A percentile compares a stretch with the other conserved stretches of the same genome.
Evolutionary conservation across 192 early-diverging fungal genomes (phyloP).

Genomic region (Podila clonocystis): DNA sequence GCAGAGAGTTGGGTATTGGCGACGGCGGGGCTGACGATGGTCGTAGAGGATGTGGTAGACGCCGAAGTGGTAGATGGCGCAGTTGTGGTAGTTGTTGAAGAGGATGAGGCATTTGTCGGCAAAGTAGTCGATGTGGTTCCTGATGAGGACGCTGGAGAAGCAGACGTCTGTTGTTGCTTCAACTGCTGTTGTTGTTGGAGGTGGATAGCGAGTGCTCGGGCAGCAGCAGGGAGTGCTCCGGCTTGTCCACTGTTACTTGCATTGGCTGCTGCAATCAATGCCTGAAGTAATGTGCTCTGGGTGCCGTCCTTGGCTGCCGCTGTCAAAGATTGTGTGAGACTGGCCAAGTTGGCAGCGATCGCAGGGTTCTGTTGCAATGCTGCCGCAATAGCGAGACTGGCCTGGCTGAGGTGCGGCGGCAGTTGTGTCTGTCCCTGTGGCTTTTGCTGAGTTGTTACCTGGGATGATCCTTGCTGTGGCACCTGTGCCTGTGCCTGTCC

Average conservation of each 20-base stretch:
- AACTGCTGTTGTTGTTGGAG: conserved; percentile 10
- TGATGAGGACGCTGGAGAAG: background rate
- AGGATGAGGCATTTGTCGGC: background rate
- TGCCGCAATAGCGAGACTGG: conserved; percentile 37
- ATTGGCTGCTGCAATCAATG: conserved; percentile 37
- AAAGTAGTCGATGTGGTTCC: background rate
- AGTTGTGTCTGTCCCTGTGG: background rate
- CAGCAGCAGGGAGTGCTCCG: conserved; percentile 1
- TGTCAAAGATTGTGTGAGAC: conserved; percentile 30
- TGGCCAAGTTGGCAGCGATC: conserved; percentile 20
- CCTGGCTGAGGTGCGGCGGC: conserved; percentile 35
- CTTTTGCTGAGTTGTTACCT: background rate
- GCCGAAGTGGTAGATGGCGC: conserved; percentile 2
- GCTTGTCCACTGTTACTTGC: conserved; percentile 8
- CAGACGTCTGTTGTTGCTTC: background rate
- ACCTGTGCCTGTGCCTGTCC: background rate
- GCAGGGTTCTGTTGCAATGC: conserved; percentile 45
- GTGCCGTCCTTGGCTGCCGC: conserved; percentile 40
- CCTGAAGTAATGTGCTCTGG: conserved; percentile 23
- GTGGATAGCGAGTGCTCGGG: conserved; percentile 2
- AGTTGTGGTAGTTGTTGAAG: background rate
- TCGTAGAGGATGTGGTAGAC: background rate
- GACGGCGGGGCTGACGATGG: background rate
- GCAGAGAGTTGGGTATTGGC: conserved; percentile 1
- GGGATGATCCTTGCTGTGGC: background rate